These are phyloP conservation scores for Actinomortierella ambigua DNA, from an alignment of 371 early-diverging fungal genomes.

Conservation along the genomic window DNA sequence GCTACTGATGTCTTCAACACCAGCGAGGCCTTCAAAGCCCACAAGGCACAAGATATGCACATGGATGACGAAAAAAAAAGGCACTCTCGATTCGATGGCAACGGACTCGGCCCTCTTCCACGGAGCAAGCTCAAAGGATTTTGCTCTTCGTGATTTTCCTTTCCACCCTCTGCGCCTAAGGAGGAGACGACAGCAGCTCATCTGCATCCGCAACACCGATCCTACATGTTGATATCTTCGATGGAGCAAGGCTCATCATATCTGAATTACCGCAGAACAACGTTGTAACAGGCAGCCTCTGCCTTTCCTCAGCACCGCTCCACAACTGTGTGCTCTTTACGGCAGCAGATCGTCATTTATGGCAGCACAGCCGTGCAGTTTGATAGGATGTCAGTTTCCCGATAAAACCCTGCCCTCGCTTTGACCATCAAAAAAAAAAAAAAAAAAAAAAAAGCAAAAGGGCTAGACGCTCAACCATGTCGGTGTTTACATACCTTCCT, in stretches of 20 bases:
- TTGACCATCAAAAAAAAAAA: constrained; percentile 43
- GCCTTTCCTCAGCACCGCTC: neutral
- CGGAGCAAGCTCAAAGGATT: constrained; percentile 16
- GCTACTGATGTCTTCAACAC: neutral
- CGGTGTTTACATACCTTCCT: constrained; percentile 14
- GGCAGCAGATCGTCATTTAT: constrained; percentile 2
- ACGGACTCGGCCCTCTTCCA: no score
- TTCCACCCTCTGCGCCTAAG: constrained; percentile 28
- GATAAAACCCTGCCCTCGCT: constrained; percentile 20
- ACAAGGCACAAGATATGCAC: neutral
- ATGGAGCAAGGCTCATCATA: constrained; percentile 37
- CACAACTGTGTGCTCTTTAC: neutral
- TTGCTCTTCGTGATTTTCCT: constrained; percentile 19
- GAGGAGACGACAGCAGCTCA: constrained; percentile 34
- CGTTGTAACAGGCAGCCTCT: neutral
- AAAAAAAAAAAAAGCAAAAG: no score
- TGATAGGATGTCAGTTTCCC: constrained; percentile 23
- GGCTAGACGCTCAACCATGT: constrained; percentile 30
- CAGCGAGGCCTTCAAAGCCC: neutral
- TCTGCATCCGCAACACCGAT: constrained; percentile 33
- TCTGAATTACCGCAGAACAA: neutral
- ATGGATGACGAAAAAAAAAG: neutral
- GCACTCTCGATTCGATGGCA: no score
- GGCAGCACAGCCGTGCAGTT: constrained; percentile 7
- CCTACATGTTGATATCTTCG: constrained; percentile 28